Base-by-base conservation (phyloP, 75 land plant species). In the Sequoia sempervirens region DNA sequence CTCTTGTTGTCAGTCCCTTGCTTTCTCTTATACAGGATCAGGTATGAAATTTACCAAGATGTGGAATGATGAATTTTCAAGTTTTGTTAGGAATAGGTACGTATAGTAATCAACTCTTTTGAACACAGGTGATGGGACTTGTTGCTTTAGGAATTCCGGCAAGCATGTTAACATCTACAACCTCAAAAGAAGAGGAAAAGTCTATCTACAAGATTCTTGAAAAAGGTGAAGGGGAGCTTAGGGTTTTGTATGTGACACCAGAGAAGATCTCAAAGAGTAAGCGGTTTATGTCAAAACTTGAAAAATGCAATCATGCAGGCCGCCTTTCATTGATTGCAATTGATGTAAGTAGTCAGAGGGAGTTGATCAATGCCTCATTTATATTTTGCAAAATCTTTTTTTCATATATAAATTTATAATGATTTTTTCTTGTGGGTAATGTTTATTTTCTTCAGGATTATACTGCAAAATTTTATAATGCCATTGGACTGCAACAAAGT, bases 201-300 rank as follows among this genome's bases (percentile, higher is more conserved):
- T 84, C 88, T 50, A 90, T 96, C 53, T 98, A 96, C 85, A 92
- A 83, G 84, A 83, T 91, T 45, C 94, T 98, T 82, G 99, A 98
- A 83, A 96, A 94, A 84, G 98, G 98, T 58, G 95, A 94, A 75
- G 98, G 94, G 34, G 93, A 94, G 13, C 90, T 96, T 70, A 96
- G 90, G 83, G 85, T 94, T 72, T 85, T 98, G 82, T 98, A 97
- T 84, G 99, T 97, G 40, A 97, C 99, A 56, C 99, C 99, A 47
- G 98, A 98, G 89, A 98, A 98, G 86, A 89, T 96, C 83, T 96
- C 99, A 72, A 96, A 98, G 87, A 98, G 99, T 92, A 98, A 98
- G 91, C 93, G 98, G 69, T 96, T 96, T 82, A 92, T 98, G 95
- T 98, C 98, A 34, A 98, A 97, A 84, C 92, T 98, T 87, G 99